Evolutionary conservation across 2,329 filamentous ascomycete genomes (phyloP).

Genomic region (Colletotrichum paranaense): DNA sequence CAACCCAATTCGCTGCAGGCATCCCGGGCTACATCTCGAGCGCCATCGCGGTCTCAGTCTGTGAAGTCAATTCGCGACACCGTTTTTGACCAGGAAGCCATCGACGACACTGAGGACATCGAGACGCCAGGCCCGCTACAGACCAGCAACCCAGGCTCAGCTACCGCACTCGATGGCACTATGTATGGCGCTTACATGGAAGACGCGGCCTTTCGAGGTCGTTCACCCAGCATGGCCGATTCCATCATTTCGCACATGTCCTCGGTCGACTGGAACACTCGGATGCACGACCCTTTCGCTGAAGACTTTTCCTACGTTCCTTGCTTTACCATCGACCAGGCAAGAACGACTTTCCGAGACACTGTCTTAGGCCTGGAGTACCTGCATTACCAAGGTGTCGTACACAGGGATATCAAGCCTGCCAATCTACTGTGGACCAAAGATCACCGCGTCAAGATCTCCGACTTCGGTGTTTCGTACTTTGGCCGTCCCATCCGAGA

Average conservation of each 20-base stretch:
- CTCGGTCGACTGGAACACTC: slow-evolving; percentile 68
- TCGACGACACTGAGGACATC: slow-evolving; percentile 59
- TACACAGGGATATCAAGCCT: slow-evolving; percentile 87
- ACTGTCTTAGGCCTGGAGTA: slow-evolving; percentile 95
- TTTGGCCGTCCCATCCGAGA: slow-evolving; percentile 89
- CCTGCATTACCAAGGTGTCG: slow-evolving; percentile 86
- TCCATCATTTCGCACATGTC: slow-evolving; percentile 80
- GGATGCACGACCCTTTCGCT: slow-evolving; percentile 74
- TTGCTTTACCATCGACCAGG: slow-evolving; percentile 87
- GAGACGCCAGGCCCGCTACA: slow-evolving; percentile 64
- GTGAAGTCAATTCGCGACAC: slow-evolving; percentile 48
- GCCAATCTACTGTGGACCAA: slow-evolving; percentile 91
- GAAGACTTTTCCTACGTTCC: slow-evolving; percentile 95
- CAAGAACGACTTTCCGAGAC: slow-evolving; percentile 88
- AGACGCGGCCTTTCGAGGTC: slow-evolving; percentile 68
- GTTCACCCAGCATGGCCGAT: slow-evolving; percentile 84
- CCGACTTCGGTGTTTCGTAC: slow-evolving; percentile 98
- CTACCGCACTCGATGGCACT: slow-evolving; percentile 76
- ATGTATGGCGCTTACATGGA: slow-evolving; percentile 79
- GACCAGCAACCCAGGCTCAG: slow-evolving; percentile 60
- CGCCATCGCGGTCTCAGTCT: slow-evolving; percentile 61
- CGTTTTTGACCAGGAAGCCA: slow-evolving; percentile 25
- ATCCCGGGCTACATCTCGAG: slow-evolving; percentile 56
- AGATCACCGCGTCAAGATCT: slow-evolving; percentile 93
- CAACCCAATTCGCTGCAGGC: slow-evolving; percentile 50